Conservation (phyloP, 345 rosid genomes). For the Euclidium syriacum region DNA sequence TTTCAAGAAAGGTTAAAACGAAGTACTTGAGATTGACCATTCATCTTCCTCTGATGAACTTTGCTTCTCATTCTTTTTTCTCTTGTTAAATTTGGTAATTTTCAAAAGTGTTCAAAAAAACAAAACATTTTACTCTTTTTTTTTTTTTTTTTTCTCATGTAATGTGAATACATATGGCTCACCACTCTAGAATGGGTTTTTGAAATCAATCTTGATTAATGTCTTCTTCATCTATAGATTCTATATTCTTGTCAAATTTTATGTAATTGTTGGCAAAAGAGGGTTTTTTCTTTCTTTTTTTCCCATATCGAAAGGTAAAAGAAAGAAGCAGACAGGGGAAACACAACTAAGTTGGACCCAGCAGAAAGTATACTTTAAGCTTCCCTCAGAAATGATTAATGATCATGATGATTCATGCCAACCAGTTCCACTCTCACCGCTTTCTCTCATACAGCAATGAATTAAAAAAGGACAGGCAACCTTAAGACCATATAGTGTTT, state of each 20-base stretch:
- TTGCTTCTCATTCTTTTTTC: not conserved
- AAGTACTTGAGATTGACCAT: slow-evolving; percentile 28
- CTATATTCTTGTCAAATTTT: not conserved
- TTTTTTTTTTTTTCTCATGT: not conserved
- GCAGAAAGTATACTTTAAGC: slow-evolving; percentile 9
- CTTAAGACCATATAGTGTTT: not conserved
- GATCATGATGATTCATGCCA: slow-evolving; percentile 29
- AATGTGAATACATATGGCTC: slow-evolving; percentile 16
- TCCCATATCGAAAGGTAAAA: not conserved
- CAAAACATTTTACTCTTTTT: too few relatives aligned
- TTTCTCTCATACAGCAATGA: not conserved
- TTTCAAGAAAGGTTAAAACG: slow-evolving; percentile 70
- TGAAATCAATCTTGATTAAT: not conserved
- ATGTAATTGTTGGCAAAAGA: not conserved
- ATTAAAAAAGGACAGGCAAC: not conserved
- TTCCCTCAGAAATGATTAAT: slow-evolving; percentile 13
- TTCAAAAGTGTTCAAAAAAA: not conserved
- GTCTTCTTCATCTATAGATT: not conserved
- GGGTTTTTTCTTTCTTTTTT: too few relatives aligned
- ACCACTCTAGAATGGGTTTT: not conserved
- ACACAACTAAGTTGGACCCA: slow-evolving; percentile 27
- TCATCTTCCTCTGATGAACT: not conserved
- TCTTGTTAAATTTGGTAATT: not conserved
- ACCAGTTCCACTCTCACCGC: slow-evolving; percentile 25
- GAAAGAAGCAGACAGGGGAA: slow-evolving; percentile 1